Percentiles rank a stretch among this genome's conserved stretches.
Conservation (phyloP, 2,329 filamentous ascomycete genomes). For the Amesomyces nigricolor region DNA sequence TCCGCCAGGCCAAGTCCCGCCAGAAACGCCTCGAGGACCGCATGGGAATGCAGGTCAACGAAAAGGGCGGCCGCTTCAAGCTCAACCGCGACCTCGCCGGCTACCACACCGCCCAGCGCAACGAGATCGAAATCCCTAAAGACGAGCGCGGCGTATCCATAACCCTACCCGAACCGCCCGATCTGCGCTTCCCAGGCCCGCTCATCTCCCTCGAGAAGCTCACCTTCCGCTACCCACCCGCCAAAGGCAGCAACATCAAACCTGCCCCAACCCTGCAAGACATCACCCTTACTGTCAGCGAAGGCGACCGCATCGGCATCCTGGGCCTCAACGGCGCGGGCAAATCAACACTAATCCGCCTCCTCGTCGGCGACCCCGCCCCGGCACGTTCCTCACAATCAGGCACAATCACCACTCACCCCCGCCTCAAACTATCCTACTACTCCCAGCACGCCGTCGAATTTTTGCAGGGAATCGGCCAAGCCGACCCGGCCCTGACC, state of each 20-base stretch:
- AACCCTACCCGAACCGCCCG: slow-evolving; percentile 55
- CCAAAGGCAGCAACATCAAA: slow-evolving; percentile 26
- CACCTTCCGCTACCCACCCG: slow-evolving; percentile 54
- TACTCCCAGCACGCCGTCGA: slow-evolving; percentile 79
- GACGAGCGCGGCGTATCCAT: slow-evolving; percentile 56
- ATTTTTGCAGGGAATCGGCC: slow-evolving; percentile 53
- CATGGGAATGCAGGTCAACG: slow-evolving; percentile 68
- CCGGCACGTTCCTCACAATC: slow-evolving; percentile 37
- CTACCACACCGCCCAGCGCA: slow-evolving; percentile 52
- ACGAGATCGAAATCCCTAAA: slow-evolving; percentile 65
- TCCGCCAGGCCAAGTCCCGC: slow-evolving; percentile 76
- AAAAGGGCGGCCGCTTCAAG: slow-evolving; percentile 71
- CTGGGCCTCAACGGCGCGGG: slow-evolving; percentile 76
- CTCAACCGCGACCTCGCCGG: slow-evolving; percentile 68
- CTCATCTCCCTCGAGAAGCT: slow-evolving; percentile 67
- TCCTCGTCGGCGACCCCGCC: slow-evolving; percentile 51
- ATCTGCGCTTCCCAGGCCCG: slow-evolving; percentile 69
- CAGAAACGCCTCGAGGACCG: slow-evolving; percentile 81
- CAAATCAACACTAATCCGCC: slow-evolving; percentile 70
- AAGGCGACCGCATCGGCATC: slow-evolving; percentile 69
- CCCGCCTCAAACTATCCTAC: slow-evolving; percentile 65
- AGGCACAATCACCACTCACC: slow-evolving; percentile 60
- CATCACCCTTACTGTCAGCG: slow-evolving; percentile 62
- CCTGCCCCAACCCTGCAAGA: slow-evolving; percentile 45
- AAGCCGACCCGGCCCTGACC: slow-evolving; percentile 48